phyloP scores from a whole-genome alignment of 352 stramenopile species.

The Globisporangium cystogenes region DNA sequence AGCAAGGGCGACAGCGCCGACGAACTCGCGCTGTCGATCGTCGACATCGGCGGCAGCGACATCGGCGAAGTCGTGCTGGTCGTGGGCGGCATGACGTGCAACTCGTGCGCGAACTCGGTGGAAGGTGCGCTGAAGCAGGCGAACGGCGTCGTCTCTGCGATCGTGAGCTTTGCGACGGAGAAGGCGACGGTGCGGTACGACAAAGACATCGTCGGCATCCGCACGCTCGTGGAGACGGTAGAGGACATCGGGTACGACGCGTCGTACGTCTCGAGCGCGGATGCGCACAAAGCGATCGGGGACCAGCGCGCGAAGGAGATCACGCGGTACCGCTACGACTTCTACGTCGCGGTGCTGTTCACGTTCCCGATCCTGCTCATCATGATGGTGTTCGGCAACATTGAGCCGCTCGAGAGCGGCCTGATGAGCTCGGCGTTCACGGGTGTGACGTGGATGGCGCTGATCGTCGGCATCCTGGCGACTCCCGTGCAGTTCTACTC shows the following conservation, averaged over 20 bases:
- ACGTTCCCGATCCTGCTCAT: constrained; percentile 93
- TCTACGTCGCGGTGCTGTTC: constrained; percentile 89
- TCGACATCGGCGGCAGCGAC: constrained; percentile 23
- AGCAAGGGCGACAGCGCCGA: constrained; percentile 10
- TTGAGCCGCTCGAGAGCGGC: constrained; percentile 36
- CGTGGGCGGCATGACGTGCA: constrained; percentile 90
- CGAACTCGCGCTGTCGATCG: constrained; percentile 35
- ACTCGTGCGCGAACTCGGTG: constrained; percentile 89
- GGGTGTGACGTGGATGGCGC: constrained; percentile 69
- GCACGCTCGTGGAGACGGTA: constrained; percentile 83
- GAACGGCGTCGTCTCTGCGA: constrained; percentile 65
- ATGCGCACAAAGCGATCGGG: constrained; percentile 76
- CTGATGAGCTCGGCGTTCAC: constrained; percentile 49
- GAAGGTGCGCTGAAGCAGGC: constrained; percentile 78
- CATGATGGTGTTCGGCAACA: constrained; percentile 88
- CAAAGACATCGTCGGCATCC: constrained; percentile 65
- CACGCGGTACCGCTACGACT: constrained; percentile 69
- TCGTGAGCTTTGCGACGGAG: constrained; percentile 87
- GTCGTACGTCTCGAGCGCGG: constrained; percentile 50
- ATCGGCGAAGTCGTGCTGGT: constrained; percentile 60
- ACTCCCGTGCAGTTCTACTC: constrained; percentile 96
- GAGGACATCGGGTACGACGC: constrained; percentile 90
- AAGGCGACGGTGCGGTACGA: constrained; percentile 77
- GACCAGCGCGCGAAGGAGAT: constrained; percentile 80
- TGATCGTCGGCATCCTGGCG: constrained; percentile 78